Base-by-base conservation (phyloP, 129 eudicot species). In the Arctium minus region DNA sequence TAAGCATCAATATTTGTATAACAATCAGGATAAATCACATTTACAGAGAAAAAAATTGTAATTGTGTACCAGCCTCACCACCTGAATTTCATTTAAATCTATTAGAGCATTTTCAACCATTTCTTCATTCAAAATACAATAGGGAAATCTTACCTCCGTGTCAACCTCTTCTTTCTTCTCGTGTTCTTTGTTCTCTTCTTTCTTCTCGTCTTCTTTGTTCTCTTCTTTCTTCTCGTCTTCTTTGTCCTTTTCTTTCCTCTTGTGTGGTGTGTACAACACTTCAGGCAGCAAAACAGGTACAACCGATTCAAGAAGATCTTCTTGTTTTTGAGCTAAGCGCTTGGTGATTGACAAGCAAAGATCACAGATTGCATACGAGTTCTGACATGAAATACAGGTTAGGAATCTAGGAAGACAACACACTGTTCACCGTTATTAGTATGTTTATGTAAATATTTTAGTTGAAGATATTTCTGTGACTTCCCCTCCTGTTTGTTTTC, bases 341-440 rank as follows among this genome's bases (percentile, higher is more conserved):
- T 91, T 93, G 79, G 74, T 80, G 81, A 96, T 87, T 71, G 89
- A 73, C 75, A 96, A 82, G 73, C 98, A 93, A 80, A 96, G 95
- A 46, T 96, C 99, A 67, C 97, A 91, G 72, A 96, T 88, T 78
- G 93, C 98, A 85, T 93, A 81, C 22, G 88, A 91, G 83, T 96
- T 96, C 99, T 96, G 97, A 84, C 67, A 84, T 30, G 86, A 70
- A 68, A 89, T 68, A 70, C 32, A 74, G 78, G 80, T 79, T 60
- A 87, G 40, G 3, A 84, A 67, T 39, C 56, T 39, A 80, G 12
- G 31, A 75, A 46, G 70, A 71, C 42, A 53, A 18, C 65, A 53
- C 68, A 72, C 29, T 8, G n/a, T 39, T 70, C 40, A 29, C 4
- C 8, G 11, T 72, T 33, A 53, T 48, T 35, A 71, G 8, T 36